Base-by-base conservation (phyloP, 2,329 filamentous ascomycete species). In the Penicillium palitans region DNA sequence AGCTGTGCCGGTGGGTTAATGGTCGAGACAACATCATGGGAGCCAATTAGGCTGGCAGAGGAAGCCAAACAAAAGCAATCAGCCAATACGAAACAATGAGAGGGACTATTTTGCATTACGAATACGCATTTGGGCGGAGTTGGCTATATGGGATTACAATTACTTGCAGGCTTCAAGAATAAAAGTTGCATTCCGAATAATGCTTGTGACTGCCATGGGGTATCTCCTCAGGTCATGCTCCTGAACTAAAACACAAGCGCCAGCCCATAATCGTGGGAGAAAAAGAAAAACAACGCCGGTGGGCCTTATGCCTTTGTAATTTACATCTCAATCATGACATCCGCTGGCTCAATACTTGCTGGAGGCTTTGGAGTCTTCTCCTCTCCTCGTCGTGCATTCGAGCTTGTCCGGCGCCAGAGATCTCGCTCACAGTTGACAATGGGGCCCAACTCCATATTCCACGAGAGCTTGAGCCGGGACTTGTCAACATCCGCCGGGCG, bases 21-120 rank as follows among this genome's bases (percentile, higher is more conserved):
- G 47, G 82, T 87, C 15, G 85, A 88, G 71, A 87, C 85, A 35
- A 88, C 85, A 37, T 77, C 79, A 49, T 86, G 83, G 83, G 85
- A 87, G 68, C 78, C 70, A 35, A 60, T 71, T 19, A 56, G 68
- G 33, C 48, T 67, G 49, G 66, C 66, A 25, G 70, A 76, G 65
- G 74, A 75, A 17, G 69, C 70, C 66, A 69, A 67, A 62, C 62
- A 63, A 49, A 61, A 65, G 45, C 44, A 65, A 41, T 65, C 68
- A 61, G 65, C 67, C 55, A 54, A 54, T 29, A 61, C 63, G 58
- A 72, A 69, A 62, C 68, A 53, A 24, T 65, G 35, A 60, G 24
- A 25, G 17, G 37, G 25, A 15, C 29, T 53, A 35, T 33, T 52
- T 59, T 52, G 59, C 52, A 60, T 50, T 42, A n/a, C 17, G 12